Percentiles rank a stretch among this genome's conserved stretches.
Conservation (phyloP, 2,329 filamentous ascomycete genomes). For the Biscogniauxia sp. region DNA sequence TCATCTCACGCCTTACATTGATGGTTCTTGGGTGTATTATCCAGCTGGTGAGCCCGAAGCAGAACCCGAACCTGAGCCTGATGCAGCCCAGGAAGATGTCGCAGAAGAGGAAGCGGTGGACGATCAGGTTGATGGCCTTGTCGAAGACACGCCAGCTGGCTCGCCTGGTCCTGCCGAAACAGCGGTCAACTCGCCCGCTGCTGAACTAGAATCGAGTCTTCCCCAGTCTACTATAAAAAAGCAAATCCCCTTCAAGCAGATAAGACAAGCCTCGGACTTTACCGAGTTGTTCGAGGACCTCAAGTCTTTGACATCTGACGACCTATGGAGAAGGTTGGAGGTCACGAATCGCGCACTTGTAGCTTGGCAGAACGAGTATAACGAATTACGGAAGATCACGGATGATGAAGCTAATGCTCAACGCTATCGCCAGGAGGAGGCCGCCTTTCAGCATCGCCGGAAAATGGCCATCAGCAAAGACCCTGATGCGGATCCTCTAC, state of each 20-base stretch:
- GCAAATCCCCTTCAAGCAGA: conserved; percentile 48
- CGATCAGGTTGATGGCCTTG: conserved; percentile 25
- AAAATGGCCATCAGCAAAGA: conserved; percentile 42
- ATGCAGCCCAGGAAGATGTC: conserved; percentile 21
- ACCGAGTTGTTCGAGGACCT: conserved; percentile 47
- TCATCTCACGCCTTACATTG: conserved; percentile 32
- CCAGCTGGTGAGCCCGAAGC: conserved; percentile 20
- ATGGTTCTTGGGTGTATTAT: conserved; percentile 22
- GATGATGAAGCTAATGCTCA: conserved; percentile 58
- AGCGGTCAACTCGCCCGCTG: conserved; percentile 36
- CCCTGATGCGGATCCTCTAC: conserved; percentile 41
- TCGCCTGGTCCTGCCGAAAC: conserved; percentile 30
- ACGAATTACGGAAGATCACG: conserved; percentile 46
- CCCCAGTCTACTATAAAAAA: conserved; percentile 18
- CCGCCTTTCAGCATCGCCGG: conserved; percentile 38
- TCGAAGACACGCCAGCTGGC: conserved; percentile 33
- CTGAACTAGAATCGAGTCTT: conserved; percentile 20
- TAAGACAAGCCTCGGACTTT: conserved; percentile 51
- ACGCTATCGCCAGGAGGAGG: conserved; percentile 48
- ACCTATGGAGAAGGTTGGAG: conserved; percentile 45
- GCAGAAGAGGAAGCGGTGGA: conserved; percentile 26
- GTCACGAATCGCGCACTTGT: conserved; percentile 45
- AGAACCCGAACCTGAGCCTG: conserved; percentile 17
- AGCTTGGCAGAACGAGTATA: conserved; percentile 56
- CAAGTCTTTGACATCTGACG: conserved; percentile 46